Base-by-base conservation (phyloP, 805 yeast species). In the Jamesozyma spencerorum region DNA sequence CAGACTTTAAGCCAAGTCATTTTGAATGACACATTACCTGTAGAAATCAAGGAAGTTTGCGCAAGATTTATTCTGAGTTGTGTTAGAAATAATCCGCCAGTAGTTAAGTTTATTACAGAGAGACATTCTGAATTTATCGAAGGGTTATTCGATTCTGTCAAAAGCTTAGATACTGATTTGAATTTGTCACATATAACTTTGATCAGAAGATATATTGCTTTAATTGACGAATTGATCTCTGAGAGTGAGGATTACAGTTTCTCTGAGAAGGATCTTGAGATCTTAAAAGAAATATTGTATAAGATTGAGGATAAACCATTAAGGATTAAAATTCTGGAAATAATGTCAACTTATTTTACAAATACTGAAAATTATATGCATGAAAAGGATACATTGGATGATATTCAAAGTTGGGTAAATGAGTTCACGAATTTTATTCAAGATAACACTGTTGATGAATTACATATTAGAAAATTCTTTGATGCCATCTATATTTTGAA, bases 31-130 rank as follows among this genome's bases (percentile, higher is more conserved):
- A 37, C 41, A 12, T 41, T 52, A 2, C 54, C 57, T 5, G 15
- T 44, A 5, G 31, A 47, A 0, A 35, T 62, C 18, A 65, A 69
- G 42, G 92, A 85, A 42, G 50, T 72, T 34, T 58, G 77, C 1
- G 71, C 77, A 12, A 66, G 86, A 45, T 66, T 81, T 22, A 64
- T 87, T 43, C 79, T 83, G 0, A 70, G 85, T 4, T 61, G 88
- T 4, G 58, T 86, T 34, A 70, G 95, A 50, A 86, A 86, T 56
- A 87, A 87, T 54, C 77, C 76, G 2, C 73, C 71, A 2, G 86
- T 87, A 0, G 47, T 70, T 2, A 58, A 58, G 2, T 66, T 66
- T 40, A 62, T 72, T 12, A 53, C 50, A 31, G 43, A 31, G 6
- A 33, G 40, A 5, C 58, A 61, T 41, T 72, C 79, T 0, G 19